These are phyloP conservation scores for Lagenaria siceraria DNA, from an alignment of 306 rosid genomes.

Conservation along the genomic window DNA sequence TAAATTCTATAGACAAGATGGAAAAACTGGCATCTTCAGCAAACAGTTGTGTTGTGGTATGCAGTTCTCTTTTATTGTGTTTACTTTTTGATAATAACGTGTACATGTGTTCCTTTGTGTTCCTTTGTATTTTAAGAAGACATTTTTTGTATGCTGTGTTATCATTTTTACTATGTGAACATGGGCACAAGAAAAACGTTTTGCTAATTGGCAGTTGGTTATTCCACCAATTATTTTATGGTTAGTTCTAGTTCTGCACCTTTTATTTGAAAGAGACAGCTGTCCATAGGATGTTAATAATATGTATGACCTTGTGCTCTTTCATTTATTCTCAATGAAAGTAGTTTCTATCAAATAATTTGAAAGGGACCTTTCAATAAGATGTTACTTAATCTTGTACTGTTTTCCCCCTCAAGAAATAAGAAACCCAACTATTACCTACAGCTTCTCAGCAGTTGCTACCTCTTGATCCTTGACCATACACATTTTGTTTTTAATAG, in stretches of 20 bases:
- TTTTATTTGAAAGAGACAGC: background rate
- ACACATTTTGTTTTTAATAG: background rate
- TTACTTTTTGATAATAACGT: background rate
- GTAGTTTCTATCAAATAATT: background rate
- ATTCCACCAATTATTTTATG: background rate
- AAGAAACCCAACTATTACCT: background rate
- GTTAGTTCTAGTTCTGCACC: background rate
- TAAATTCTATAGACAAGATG: constrained; percentile 67
- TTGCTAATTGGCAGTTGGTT: background rate
- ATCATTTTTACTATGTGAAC: background rate
- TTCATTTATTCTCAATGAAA: no score
- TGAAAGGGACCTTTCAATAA: background rate
- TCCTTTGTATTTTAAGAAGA: background rate
- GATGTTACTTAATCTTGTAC: background rate
- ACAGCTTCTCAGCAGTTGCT: background rate
- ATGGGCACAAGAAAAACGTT: background rate
- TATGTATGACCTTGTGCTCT: no score
- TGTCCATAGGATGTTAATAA: background rate
- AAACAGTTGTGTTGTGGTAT: constrained; percentile 90
- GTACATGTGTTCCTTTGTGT: background rate
- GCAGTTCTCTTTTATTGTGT: constrained; percentile 16
- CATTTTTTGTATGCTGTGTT: background rate
- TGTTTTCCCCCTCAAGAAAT: background rate
- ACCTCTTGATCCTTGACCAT: background rate
- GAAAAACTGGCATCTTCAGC: constrained; percentile 79